phyloP scores from a whole-genome alignment of 345 rosid genomes.

The Euphorbia peplus region DNA sequence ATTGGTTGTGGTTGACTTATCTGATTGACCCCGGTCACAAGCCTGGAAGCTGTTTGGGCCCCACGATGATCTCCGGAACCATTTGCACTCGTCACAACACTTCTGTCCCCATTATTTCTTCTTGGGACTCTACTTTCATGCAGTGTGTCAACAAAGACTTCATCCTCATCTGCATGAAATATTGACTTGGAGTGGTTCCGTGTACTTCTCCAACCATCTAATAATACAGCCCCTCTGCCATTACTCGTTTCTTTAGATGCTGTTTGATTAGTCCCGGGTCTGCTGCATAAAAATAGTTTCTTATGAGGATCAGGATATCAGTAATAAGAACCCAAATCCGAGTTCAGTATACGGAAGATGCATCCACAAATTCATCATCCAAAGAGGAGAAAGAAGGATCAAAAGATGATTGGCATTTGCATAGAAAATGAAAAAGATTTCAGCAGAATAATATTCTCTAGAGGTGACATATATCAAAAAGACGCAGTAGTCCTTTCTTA shows the following conservation, averaged over 20 bases:
- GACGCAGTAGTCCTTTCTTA: background rate
- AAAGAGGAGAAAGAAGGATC: background rate
- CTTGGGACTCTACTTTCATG: constrained; percentile 23
- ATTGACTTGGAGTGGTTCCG: constrained; percentile 23
- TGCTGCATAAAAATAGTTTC: constrained; percentile 22
- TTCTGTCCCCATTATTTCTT: constrained; percentile 27
- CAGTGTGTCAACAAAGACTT: constrained; percentile 22
- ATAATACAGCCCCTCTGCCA: constrained; percentile 24
- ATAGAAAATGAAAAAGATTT: background rate
- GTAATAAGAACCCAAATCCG: constrained; percentile 13
- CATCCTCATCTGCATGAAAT: constrained; percentile 13
- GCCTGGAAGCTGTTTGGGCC: constrained; percentile 25
- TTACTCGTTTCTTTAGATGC: constrained; percentile 25
- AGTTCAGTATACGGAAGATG: background rate
- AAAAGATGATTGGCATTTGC: background rate
- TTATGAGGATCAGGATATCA: background rate
- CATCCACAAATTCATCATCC: background rate
- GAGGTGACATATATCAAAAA: background rate
- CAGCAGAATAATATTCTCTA: background rate
- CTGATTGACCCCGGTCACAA: constrained; percentile 20
- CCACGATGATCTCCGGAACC: constrained; percentile 14
- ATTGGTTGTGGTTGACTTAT: constrained; percentile 14
- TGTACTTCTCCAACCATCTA: constrained; percentile 65
- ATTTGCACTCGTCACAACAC: constrained; percentile 18
- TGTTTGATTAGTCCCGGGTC: constrained; percentile 23